Evolutionary conservation across 441 rosid genomes (phyloP).

Genomic region (Pelargonium citronellum): DNA sequence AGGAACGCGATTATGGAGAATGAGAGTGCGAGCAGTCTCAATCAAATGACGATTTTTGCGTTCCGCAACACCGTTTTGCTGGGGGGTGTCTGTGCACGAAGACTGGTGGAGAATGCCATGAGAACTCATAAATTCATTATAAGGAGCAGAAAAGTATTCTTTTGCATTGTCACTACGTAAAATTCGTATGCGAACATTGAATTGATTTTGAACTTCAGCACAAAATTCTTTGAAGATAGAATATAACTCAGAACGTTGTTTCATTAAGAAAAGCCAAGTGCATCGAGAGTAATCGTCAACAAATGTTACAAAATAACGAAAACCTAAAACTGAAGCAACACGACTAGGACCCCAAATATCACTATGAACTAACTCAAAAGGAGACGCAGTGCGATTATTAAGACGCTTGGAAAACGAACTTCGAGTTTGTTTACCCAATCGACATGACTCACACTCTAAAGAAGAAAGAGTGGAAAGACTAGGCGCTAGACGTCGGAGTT

Average conservation of each 20-base stretch:
- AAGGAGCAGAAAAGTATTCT: neutral
- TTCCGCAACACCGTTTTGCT: constrained; percentile 6
- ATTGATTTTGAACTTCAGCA: neutral
- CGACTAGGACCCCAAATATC: too few species aligned
- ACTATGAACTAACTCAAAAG: too few species aligned
- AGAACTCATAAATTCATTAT: neutral
- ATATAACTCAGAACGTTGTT: neutral
- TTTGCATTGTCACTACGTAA: neutral
- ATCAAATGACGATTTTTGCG: neutral
- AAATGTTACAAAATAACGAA: too few species aligned
- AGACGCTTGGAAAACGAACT: too few species aligned
- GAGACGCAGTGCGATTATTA: too few species aligned
- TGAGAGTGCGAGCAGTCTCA: neutral
- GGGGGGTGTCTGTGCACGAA: neutral
- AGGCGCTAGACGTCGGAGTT: too few species aligned
- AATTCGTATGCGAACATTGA: neutral
- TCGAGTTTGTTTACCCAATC: too few species aligned
- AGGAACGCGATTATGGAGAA: constrained; percentile 1
- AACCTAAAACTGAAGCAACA: too few species aligned
- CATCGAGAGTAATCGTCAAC: too few species aligned
- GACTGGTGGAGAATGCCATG: constrained; percentile 11
- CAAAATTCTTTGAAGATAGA: neutral
- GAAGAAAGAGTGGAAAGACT: too few species aligned
- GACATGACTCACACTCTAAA: too few species aligned
- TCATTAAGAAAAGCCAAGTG: neutral